Evolutionary conservation across 495 filamentous ascomycete species (phyloP).

Genomic region (Xylaria grammica): DNA sequence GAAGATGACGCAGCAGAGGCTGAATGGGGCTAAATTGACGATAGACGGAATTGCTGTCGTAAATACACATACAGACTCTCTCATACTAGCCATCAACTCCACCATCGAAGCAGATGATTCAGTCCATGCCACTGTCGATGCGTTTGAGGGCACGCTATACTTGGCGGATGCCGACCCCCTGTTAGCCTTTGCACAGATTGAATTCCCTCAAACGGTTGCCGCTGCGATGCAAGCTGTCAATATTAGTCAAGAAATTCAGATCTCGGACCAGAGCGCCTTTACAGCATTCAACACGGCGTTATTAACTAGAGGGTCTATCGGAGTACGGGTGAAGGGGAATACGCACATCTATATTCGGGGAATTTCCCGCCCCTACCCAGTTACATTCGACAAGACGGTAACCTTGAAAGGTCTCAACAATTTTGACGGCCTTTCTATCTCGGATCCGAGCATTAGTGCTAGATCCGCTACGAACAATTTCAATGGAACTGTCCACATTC

Average conservation of each 20-base stretch:
- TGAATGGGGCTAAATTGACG: conserved; percentile 67
- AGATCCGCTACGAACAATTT: conserved; percentile 63
- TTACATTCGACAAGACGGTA: conserved; percentile 53
- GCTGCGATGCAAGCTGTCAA: conserved; percentile 60
- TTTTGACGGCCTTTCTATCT: conserved; percentile 64
- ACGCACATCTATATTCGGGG: conserved; percentile 47
- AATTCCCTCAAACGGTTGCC: conserved; percentile 58
- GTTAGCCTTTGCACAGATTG: conserved; percentile 57
- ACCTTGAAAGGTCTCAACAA: conserved; percentile 46
- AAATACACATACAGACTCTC: conserved; percentile 60
- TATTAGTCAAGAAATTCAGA: conserved; percentile 61
- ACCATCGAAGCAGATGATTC: conserved; percentile 59
- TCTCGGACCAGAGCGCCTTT: conserved; percentile 61
- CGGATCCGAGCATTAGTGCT: conserved; percentile 53
- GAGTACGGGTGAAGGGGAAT: conserved; percentile 45
- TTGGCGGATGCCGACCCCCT: conserved; percentile 61
- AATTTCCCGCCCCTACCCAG: conserved; percentile 39
- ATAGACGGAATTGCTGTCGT: conserved; percentile 64
- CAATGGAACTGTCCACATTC: conserved; percentile 66
- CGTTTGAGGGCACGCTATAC: conserved; percentile 51
- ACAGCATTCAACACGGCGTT: conserved; percentile 66
- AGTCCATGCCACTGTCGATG: conserved; percentile 49
- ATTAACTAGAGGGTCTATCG: conserved; percentile 42
- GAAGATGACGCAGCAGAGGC: conserved; percentile 69
- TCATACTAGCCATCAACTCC: conserved; percentile 63